Evolutionary conservation across 2,329 filamentous ascomycete genomes (phyloP), one percentile per base, ranked within the genome.

Genomic region (Fulvia fulva): DNA sequence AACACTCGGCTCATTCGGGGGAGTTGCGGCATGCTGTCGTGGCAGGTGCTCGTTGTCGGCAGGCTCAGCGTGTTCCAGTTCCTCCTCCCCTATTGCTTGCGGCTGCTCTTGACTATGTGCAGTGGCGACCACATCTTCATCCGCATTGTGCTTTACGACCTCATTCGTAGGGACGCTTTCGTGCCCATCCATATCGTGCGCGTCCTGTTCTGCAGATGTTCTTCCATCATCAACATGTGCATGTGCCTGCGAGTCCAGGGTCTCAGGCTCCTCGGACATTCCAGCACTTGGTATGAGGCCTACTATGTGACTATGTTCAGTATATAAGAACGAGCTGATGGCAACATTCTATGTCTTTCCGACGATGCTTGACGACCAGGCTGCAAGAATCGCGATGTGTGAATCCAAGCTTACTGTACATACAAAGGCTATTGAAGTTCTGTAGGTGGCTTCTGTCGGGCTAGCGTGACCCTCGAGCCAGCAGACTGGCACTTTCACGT

Each of bases 211-310:
- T 60, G 47, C 58, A 52, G 56, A 41, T 63, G 54, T 50, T 59
- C 54, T 57, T 57, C 55, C 41, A 37, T 44, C 56, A 56, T 58
- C 57, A 41, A 59, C 61, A 32, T 56, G 52, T 50, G 34, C 55
- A 41, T 46, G 47, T 71, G 69, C 44, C 51, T 50, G 47, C 26
- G 47, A 60, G 32, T 68, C 59, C n/a, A n/a, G n/a, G n/a, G n/a
- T n/a, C n/a, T n/a, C n/a, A n/a, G n/a, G n/a, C 60, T 68, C 66
- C 49, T 67, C 64, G 60, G 68, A 66, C 67, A 71, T 70, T 56
- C 63, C 66, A 68, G 65, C 68, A 65, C 68, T 68, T 66, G 67
- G 65, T 59, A 57, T 47, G 11, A 5, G 21, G 19, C n/a, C 21
- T 26, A 25, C 22, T 12, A 12, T 9, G 8, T 26, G 21, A 19